Evolutionary conservation across 257 asterid genomes (phyloP), one percentile per base, ranked within the genome.

Genomic region (Hygrophila difformis): DNA sequence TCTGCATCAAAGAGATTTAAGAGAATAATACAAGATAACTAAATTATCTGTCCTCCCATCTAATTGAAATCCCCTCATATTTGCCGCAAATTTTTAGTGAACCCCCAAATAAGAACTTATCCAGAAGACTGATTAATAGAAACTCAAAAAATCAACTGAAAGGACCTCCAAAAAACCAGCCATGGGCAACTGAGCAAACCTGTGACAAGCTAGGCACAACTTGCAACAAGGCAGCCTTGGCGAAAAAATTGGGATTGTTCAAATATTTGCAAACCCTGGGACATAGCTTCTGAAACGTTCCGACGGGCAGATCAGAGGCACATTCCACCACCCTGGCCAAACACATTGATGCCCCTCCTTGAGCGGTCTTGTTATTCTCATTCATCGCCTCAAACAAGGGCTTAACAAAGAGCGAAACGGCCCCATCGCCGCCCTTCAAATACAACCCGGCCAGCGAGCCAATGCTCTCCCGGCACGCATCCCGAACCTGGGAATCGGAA

Each of bases 341-440:
- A 52, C 94, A 83, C 78, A 81, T 44, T 1, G 94, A 89, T 0
- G 97, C 99, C 21, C 89, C 99, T 4, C 85, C 77, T 48, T 91
- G 99, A 10, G 92, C 95, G n/a, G 69, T 71, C 64, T 86, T 91
- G 60, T 63, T 86, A 50, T 76, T 91, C 87, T 91, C 99, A 35
- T 66, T 66, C 99, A 91, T 82, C 28, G 84, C 83, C 62, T 91
- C 99, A 44, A 91, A 86, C 68, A 91, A 55, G 2, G 99, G 97
- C 81, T 76, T 91, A 64, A 68, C 76, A 56, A 91, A 91, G 65
- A 91, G 53, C 0, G 88, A 73, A 3, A 80, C 88, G 1, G 73
- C 91, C 22, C 88, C 87, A 18, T 71, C 72, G 6, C 70, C 84
- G 28, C 81, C 89, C 62, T 76, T 86, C 75, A 91, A 61, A 63